Base-by-base conservation (phyloP, 805 yeast species). In the Kazachstania africana region DNA sequence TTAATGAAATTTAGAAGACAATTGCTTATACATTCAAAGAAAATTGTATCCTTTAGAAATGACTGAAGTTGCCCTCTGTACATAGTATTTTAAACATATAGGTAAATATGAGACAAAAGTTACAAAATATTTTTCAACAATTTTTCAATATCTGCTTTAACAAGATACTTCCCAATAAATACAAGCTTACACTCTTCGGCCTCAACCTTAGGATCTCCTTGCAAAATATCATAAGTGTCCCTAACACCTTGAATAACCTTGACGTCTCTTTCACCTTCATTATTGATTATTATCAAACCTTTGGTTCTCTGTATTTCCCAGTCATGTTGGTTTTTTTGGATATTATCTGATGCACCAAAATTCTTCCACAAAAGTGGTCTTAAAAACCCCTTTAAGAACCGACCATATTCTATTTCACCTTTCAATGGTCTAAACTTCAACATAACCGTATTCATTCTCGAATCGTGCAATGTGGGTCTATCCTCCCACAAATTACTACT, bases 201-300 rank as follows among this genome's bases (percentile, higher is more conserved):
- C 3, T 30, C 22, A 8, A 32, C 24, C 1, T 59, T 66, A 4
- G 14, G 30, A 51, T 44, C 44, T 4, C 63, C 62, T 10, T 70
- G 74, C 4, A 77, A 65, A 3, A 83, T 62, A 39, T 91, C 98
- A 55, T 84, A 91, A 0, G 94, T 84, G 34, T 85, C 91, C 37
- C 97, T 65, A 0, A 91, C 98, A 9, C 94, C 97, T 53, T 91
- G 98, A 8, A 91, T 58, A 6, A 85, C 80, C 40, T 70, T 66
- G 15, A 67, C 73, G 6, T 20, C 16, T 0, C 41, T 43, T 10
- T 37, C 37, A 8, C 45, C 50, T 4, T 52, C 43, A 3, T 54
- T 47, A 2, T 49, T 52, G n/a, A 52, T 38, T 2, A 75, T 66
- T 6, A 85, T 40, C 8, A 82, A 53, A 1, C 95, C 97, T 50